Percentiles rank a stretch among this genome's conserved stretches.
Conservation (phyloP, 148 eudicot species). For the Fagopyrum homotropicum region DNA sequence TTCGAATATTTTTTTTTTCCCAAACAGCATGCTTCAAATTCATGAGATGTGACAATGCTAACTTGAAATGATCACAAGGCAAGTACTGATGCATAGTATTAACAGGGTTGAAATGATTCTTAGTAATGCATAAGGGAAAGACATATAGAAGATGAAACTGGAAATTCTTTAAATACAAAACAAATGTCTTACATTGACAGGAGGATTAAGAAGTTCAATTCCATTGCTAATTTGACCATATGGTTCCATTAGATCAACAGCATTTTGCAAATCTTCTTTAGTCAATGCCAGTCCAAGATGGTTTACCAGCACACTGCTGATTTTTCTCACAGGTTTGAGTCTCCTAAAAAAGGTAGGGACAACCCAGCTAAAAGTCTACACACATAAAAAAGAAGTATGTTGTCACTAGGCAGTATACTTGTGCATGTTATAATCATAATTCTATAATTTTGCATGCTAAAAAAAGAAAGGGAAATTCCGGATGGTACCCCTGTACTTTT, state of each 20-base stretch:
- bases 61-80: background rate
- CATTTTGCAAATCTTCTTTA: conserved; percentile 68
- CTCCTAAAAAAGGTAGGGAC: conserved; percentile 72
- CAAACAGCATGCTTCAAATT: background rate
- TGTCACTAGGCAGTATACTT: background rate
- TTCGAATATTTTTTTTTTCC: too few relatives aligned
- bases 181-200: conserved; percentile 58
- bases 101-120: background rate
- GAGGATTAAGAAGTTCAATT: conserved; percentile 67
- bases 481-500: too few relatives aligned
- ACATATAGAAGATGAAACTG: background rate
- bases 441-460: background rate
- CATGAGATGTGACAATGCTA: background rate
- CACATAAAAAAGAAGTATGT: background rate
- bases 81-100: background rate
- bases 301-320: conserved; percentile 63
- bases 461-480: too few relatives aligned
- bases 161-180: background rate
- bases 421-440: background rate
- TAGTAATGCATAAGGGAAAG: background rate
- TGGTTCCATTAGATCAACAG: conserved; percentile 90
- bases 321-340: conserved; percentile 43
- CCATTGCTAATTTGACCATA: conserved; percentile 85
- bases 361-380: conserved; percentile 61
- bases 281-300: conserved; percentile 84